Evolutionary conservation across 1,284 basidiomycete species (phyloP), one percentile per base, ranked within the genome.

Genomic region (Trametes polyzona): DNA sequence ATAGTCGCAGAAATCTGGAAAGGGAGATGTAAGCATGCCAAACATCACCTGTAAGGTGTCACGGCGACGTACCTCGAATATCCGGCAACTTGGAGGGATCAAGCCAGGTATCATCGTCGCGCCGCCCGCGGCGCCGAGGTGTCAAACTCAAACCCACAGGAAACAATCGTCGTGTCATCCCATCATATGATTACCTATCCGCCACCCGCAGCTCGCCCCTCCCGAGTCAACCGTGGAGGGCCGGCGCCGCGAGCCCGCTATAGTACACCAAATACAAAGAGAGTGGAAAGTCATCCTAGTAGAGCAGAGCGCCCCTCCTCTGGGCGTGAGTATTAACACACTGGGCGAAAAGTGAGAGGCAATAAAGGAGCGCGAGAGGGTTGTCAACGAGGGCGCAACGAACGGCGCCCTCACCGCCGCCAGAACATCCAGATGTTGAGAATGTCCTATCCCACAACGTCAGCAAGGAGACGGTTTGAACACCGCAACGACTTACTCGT

Each of bases 371-470:
- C 46, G 52, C 57, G 24, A 51, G 40, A 40, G n/a, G 16, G 36
- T 17, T 32, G n/a, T 19, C 16, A 32, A 21, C 19, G 24, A 17
- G 17, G 44, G 17, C 19, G 39, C 9, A 17, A 10, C 30, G 33
- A 7, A 27, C 7, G 44, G 48, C 14, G 32, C 7, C 42, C 48
- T 62, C 57, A 61, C 27, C 48, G 56, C 51, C 59, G 54, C 58
- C 63, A 63, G 58, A 66, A 66, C 32, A 59, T 44, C 65, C 65
- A 66, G 16, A 61, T 63, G 27, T 49, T 46, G 19, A 66, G 33
- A 27, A 66, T 62, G 36, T 66, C 65, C 65, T 66, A n/a, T n/a
- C n/a, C n/a, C n/a, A n/a, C n/a, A n/a, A n/a, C n/a, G n/a, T n/a
- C n/a, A n/a, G n/a, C n/a, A n/a, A n/a, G n/a, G n/a, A n/a, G n/a